phyloP scores from a whole-genome alignment of 768 basidiomycete species.

The Leucosporidium scottii region DNA sequence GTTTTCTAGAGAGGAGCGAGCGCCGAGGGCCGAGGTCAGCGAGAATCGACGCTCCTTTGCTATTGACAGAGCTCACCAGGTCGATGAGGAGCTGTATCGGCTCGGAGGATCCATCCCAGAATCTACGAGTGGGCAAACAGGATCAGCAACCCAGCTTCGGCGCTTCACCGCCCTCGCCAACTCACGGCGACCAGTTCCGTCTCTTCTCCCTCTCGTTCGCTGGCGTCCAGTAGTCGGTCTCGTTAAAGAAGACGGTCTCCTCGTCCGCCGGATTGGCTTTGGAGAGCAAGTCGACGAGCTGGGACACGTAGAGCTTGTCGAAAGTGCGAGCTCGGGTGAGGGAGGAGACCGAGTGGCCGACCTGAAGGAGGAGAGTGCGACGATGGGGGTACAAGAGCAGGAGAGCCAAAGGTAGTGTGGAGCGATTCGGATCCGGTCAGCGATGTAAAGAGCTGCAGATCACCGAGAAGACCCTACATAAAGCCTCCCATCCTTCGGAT shows the following conservation, averaged over 20 bases:
- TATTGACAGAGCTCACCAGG: too few species aligned
- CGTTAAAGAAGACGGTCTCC: constrained; percentile 10
- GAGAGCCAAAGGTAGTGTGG: too few species aligned
- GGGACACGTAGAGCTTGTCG: constrained; percentile 16
- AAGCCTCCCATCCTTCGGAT: constrained; percentile 18
- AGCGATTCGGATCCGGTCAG: too few species aligned
- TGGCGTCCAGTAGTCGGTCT: constrained; percentile 12
- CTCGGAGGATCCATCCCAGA: too few species aligned
- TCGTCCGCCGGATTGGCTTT: constrained; percentile 14
- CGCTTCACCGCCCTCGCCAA: not conserved
- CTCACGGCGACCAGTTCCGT: constrained; percentile 17
- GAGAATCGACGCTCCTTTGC: too few species aligned
- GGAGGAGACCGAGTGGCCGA: constrained; percentile 23
- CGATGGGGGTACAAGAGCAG: too few species aligned
- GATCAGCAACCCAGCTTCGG: too few species aligned
- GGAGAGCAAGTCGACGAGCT: constrained; percentile 22
- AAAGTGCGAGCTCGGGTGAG: constrained; percentile 26
- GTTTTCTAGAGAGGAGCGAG: too few species aligned
- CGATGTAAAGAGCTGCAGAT: too few species aligned
- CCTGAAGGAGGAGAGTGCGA: constrained; percentile 1
- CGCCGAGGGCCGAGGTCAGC: too few species aligned
- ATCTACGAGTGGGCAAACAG: too few species aligned
- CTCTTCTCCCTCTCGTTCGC: constrained; percentile 16
- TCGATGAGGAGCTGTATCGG: too few species aligned
- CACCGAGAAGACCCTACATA: constrained; percentile 9